Conservation (phyloP, 108 stramenopile genomes). For the Mediolabrus comicus region DNA sequence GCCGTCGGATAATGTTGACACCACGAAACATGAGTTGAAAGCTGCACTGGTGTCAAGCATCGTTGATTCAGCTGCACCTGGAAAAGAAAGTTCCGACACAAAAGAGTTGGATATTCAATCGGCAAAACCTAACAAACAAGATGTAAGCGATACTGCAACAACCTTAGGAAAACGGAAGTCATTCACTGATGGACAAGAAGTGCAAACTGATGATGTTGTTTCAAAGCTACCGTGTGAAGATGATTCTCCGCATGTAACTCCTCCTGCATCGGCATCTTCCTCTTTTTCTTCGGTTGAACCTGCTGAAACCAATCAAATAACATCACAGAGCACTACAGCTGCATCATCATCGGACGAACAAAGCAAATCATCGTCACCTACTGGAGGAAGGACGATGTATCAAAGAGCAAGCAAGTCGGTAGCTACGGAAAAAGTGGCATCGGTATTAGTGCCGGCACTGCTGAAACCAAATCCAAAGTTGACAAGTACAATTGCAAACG, state of each 20-base stretch:
- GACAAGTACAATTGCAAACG: background rate
- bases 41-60: slow-evolving; percentile 72
- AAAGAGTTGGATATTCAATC: slow-evolving; percentile 1
- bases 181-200: background rate
- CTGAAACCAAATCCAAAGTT: background rate
- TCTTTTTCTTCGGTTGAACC: slow-evolving; percentile 21
- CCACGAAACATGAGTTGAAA: slow-evolving; percentile 47
- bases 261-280: slow-evolving; percentile 17
- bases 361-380: background rate
- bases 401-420: slow-evolving; percentile 28
- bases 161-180: slow-evolving; percentile 14
- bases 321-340: background rate
- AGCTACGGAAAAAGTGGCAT: slow-evolving; percentile 8
- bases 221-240: slow-evolving; percentile 1
- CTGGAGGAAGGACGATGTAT: slow-evolving; percentile 25
- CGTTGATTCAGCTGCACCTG: slow-evolving; percentile 26
- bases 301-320: background rate
- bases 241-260: slow-evolving; percentile 16
- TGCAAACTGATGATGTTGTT: background rate
- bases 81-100: background rate
- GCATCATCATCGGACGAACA: background rate
- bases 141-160: slow-evolving; percentile 33
- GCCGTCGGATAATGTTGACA: slow-evolving; percentile 29
- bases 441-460: background rate
- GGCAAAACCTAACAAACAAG: slow-evolving; percentile 28